These are phyloP conservation scores for Monosporascus sp. DNA, from an alignment of 2,329 filamentous ascomycete genomes.

Conservation along the genomic window DNA sequence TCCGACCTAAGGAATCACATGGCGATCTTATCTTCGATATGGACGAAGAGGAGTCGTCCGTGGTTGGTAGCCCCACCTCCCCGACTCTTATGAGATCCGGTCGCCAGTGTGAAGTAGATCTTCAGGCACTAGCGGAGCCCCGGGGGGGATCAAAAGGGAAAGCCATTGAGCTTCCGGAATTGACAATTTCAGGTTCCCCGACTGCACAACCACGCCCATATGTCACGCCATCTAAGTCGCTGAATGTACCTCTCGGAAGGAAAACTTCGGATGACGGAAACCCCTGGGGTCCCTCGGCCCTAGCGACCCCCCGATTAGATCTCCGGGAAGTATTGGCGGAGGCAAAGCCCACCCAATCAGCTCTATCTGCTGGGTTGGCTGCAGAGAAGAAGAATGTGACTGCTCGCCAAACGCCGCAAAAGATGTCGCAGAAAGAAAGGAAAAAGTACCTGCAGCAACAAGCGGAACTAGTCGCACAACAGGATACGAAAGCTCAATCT, in stretches of 20 bases:
- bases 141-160: slow-evolving; percentile 36
- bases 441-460: slow-evolving; percentile 75
- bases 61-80: slow-evolving; percentile 23
- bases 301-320: slow-evolving; percentile 61
- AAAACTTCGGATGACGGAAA: slow-evolving; percentile 21
- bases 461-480: slow-evolving; percentile 36
- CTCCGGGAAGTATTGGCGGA: slow-evolving; percentile 71
- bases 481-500: slow-evolving; percentile 25
- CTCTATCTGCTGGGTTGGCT: slow-evolving; percentile 48
- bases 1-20: slow-evolving; percentile 63
- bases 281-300: slow-evolving; percentile 44
- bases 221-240: slow-evolving; percentile 3
- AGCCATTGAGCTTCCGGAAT: slow-evolving; percentile 13
- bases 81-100: slow-evolving; percentile 17
- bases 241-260: slow-evolving; percentile 8
- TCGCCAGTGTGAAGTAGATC: slow-evolving; percentile 22
- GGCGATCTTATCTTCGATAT: slow-evolving; percentile 88
- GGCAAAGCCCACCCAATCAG: slow-evolving; percentile 43
- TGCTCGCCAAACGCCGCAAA: slow-evolving; percentile 40
- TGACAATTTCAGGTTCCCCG: slow-evolving; percentile 8
- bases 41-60: slow-evolving; percentile 64
- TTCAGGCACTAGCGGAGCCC: slow-evolving; percentile 26
- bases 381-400: slow-evolving; percentile 41
- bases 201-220: slow-evolving; percentile 2
- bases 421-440: slow-evolving; percentile 85